Evolutionary conservation across 2,329 filamentous ascomycete genomes (phyloP).

Genomic region (Cercospora berteroae): DNA sequence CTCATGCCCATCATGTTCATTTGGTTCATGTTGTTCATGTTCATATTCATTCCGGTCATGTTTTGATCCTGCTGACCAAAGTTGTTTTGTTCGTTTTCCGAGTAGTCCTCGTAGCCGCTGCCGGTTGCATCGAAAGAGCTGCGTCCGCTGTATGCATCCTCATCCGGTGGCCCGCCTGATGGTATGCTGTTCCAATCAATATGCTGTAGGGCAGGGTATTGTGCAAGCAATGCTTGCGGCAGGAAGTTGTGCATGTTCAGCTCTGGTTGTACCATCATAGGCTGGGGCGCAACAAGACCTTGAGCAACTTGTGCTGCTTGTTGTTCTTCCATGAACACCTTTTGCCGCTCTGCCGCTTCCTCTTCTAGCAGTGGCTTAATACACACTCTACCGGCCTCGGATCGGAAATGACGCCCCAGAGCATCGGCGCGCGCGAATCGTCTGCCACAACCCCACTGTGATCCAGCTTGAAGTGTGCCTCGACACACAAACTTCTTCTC

Average conservation of each 20-base stretch:
- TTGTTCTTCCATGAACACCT: constrained; percentile 61
- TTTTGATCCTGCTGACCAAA: constrained; percentile 24
- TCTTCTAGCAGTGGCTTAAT: constrained; percentile 97
- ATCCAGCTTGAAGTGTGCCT: constrained; percentile 78
- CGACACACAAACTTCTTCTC: constrained; percentile 99
- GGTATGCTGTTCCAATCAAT: constrained; percentile 81
- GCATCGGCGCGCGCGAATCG: constrained; percentile 95
- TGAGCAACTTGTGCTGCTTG: constrained; percentile 55
- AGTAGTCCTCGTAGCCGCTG: constrained; percentile 66
- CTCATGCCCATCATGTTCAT: constrained; percentile 23
- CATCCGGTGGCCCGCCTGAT: constrained; percentile 44
- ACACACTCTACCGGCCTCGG: constrained; percentile 90
- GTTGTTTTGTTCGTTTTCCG: constrained; percentile 48
- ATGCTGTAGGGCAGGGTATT: constrained; percentile 89
- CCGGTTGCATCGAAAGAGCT: constrained; percentile 71
- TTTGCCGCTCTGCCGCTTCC: constrained; percentile 79
- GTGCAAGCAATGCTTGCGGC: constrained; percentile 83
- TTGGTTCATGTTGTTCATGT: constrained; percentile 20
- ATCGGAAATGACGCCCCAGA: constrained; percentile 79
- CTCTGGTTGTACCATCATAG: constrained; percentile 31
- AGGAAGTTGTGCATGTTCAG: constrained; percentile 64
- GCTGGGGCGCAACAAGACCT: constrained; percentile 36
- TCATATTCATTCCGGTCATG: constrained; percentile 26
- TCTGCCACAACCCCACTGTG: constrained; percentile 88
- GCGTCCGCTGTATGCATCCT: constrained; percentile 64